Evolutionary conservation across 2,329 filamentous ascomycete genomes (phyloP).

Genomic region (Teratosphaeria pseudoeucalypti): DNA sequence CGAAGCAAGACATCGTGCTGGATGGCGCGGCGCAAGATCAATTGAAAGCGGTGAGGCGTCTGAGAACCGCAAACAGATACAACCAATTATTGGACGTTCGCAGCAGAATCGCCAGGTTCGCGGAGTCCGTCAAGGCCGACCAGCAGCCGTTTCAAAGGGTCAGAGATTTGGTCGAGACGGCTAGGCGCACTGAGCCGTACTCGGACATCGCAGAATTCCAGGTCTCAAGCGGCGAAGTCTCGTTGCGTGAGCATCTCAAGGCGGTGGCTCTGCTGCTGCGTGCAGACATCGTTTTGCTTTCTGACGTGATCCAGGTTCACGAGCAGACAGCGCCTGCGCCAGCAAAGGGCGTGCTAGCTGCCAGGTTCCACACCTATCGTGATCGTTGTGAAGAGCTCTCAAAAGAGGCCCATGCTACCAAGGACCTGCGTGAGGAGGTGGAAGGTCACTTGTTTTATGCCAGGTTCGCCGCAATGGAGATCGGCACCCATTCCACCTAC

Average conservation of each 20-base stretch:
- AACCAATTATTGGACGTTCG: slow-evolving; percentile 3
- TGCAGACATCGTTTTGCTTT: slow-evolving; percentile 40
- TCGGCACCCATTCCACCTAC: neutral
- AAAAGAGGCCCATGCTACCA: slow-evolving; percentile 25
- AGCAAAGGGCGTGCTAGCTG: neutral
- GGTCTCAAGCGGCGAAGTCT: slow-evolving; percentile 8
- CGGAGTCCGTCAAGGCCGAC: slow-evolving; percentile 28
- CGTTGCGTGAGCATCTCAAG: slow-evolving; percentile 28
- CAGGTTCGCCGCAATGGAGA: slow-evolving; percentile 38
- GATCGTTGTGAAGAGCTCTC: slow-evolving; percentile 31
- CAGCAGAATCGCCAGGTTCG: slow-evolving; percentile 15
- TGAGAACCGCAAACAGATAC: slow-evolving; percentile 4
- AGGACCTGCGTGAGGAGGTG: slow-evolving; percentile 34
- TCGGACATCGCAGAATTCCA: slow-evolving; percentile 4
- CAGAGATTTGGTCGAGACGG: slow-evolving; percentile 34
- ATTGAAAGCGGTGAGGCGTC: neutral
- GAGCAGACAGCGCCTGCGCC: slow-evolving; percentile 2
- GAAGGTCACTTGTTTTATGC: slow-evolving; percentile 44
- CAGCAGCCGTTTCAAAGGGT: slow-evolving; percentile 44
- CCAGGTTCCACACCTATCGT: neutral
- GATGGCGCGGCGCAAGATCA: neutral
- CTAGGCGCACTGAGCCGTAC: slow-evolving; percentile 23
- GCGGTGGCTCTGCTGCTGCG: slow-evolving; percentile 37
- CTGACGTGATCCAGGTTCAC: slow-evolving; percentile 30
- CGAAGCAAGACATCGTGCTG: neutral